Evolutionary conservation across 371 early-diverging fungal species (phyloP).

Genomic region (Chytridium lagenaria): DNA sequence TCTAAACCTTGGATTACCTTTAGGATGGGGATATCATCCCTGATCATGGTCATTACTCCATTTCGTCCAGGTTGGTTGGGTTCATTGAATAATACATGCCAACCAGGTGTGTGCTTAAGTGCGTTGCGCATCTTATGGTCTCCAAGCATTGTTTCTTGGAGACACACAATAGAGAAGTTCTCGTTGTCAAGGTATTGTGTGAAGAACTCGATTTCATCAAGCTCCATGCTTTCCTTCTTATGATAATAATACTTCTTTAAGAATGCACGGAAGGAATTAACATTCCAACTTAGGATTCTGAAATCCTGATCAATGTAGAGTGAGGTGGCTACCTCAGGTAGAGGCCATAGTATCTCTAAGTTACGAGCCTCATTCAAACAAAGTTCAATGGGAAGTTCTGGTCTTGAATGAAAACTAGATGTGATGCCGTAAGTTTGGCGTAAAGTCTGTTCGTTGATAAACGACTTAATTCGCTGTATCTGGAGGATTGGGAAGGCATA

Average conservation of each 20-base stretch:
- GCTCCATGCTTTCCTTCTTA: background rate
- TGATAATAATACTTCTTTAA: background rate
- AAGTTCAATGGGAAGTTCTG: no score
- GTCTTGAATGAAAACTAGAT: no score
- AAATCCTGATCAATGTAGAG: background rate
- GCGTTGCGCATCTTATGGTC: background rate
- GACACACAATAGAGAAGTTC: background rate
- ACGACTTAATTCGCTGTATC: no score
- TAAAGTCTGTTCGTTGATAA: no score
- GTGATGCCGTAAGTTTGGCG: no score
- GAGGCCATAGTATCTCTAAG: no score
- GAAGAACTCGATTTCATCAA: background rate
- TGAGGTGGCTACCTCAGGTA: background rate
- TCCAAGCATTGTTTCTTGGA: constrained; percentile 18
- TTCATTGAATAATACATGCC: background rate
- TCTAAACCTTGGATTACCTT: background rate
- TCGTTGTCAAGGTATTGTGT: background rate
- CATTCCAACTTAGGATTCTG: constrained; percentile 11
- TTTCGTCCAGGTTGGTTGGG: background rate
- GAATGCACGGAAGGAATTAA: constrained; percentile 2
- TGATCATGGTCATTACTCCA: constrained; percentile 5
- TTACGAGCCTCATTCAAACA: no score
- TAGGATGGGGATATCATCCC: background rate
- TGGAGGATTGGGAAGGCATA: no score
- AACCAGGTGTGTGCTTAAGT: background rate